Evolutionary conservation across 2,329 filamentous ascomycete genomes (phyloP), one percentile per base, ranked within the genome.

Genomic region (Aspergillus chevalieri): DNA sequence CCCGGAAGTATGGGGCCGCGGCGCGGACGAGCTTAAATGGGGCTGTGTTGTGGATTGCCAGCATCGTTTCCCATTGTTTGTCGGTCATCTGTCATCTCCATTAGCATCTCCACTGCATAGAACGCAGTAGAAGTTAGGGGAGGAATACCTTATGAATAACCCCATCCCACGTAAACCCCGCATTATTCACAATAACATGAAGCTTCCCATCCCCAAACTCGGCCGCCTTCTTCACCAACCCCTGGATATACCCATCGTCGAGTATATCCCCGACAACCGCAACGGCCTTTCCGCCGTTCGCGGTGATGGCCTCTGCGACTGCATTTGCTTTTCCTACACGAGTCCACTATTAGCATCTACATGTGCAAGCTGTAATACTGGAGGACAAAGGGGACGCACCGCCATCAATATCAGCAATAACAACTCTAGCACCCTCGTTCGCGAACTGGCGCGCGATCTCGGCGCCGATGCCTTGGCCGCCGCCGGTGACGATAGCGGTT

Each of bases 161-260:
- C 6, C 86, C 90, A 68, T 95, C 90, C 88, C 89, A 95, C 1
- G 90, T 95, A 72, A 89, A 94, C 39, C 89, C 89, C 0, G 89
- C 90, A 67, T 95, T 95, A 72, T 95, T 94, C 52, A 95, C 87
- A 49, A 95, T 85, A 65, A 93, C 86, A 69, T 95, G 86, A 54
- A 95, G 90, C 76, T 94, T 94, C 63, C 89, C 89, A 56, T 79
- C 75, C 51, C 90, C 90, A 64, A 95, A 94, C 44, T 84, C 85
- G 1, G 87, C 89, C 0, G 89, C 79, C 63, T 83, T 81, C 64
- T 83, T 76, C 22, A 95, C 82, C n/a, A 95, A 79, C 8, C 77
- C 73, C 52, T 82, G 77, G 64, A 91, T 78, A 69, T 93, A 92
- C 17, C 76, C 72, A 43, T 81, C 75, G 64, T 88, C 79, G 19